phyloP scores from a whole-genome alignment of 2,329 filamentous ascomycete species.

The Fusarium chuoi region DNA sequence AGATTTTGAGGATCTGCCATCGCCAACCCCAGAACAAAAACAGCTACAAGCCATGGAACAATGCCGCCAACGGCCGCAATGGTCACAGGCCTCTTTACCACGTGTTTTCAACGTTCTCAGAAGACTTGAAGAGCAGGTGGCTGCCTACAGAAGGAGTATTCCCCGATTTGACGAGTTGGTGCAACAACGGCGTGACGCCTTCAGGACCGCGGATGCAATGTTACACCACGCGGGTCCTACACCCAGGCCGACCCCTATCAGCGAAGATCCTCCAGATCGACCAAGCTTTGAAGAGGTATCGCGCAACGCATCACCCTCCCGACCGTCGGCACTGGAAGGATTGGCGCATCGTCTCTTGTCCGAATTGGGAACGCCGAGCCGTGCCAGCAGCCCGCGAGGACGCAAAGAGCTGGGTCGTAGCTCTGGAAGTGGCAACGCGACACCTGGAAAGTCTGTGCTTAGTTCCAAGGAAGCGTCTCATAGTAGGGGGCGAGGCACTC shows the following conservation, averaged over 20 bases:
- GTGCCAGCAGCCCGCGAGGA: slow-evolving; percentile 61
- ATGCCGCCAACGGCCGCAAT: slow-evolving; percentile 65
- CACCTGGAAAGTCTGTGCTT: slow-evolving; percentile 49
- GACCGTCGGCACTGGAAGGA: slow-evolving; percentile 66
- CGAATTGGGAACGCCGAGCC: slow-evolving; percentile 65
- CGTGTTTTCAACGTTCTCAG: slow-evolving; percentile 68
- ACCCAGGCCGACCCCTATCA: slow-evolving; percentile 45
- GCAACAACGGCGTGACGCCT: slow-evolving; percentile 71
- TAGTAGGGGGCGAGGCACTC: slow-evolving; percentile 47
- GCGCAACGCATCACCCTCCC: slow-evolving; percentile 62
- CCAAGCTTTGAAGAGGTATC: slow-evolving; percentile 56
- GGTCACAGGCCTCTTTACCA: slow-evolving; percentile 61
- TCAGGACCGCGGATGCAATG: slow-evolving; percentile 67
- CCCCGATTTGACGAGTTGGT: slow-evolving; percentile 79
- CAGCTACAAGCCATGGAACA: slow-evolving; percentile 60
- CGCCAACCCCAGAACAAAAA: slow-evolving; percentile 41
- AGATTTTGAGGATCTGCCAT: slow-evolving; percentile 28
- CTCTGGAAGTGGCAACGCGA: slow-evolving; percentile 47
- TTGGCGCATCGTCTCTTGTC: slow-evolving; percentile 72
- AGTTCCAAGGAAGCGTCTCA: slow-evolving; percentile 57
- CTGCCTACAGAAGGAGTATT: slow-evolving; percentile 69
- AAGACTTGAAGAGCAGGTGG: slow-evolving; percentile 69
- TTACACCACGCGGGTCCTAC: slow-evolving; percentile 49
- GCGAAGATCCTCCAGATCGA: slow-evolving; percentile 54
- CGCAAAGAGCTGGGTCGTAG: slow-evolving; percentile 56